These are phyloP conservation scores for Acer yangbiense DNA, from an alignment of 345 rosid genomes.

Conservation along the genomic window DNA sequence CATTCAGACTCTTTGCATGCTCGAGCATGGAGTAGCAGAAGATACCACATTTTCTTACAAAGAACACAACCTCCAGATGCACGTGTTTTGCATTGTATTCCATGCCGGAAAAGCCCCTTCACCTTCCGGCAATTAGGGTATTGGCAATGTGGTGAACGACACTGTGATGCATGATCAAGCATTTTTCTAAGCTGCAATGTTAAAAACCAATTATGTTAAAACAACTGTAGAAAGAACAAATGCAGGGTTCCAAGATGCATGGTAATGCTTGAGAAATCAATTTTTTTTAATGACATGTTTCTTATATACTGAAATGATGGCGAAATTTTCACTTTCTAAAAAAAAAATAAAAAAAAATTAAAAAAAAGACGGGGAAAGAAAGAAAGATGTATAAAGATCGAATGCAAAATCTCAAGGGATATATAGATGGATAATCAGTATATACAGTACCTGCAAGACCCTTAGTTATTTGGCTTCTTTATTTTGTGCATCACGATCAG, in stretches of 20 bases:
- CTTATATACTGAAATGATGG: not conserved
- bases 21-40: slow-evolving; percentile 94
- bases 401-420: not conserved
- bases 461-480: slow-evolving; percentile 93
- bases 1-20: slow-evolving; percentile 98
- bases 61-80: slow-evolving; percentile 93
- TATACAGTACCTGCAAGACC: slow-evolving; percentile 67
- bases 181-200: slow-evolving; percentile 89
- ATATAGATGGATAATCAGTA: not conserved
- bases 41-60: slow-evolving; percentile 99
- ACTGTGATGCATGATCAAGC: slow-evolving; percentile 98
- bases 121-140: slow-evolving; percentile 98
- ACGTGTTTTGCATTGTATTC: slow-evolving; percentile 82
- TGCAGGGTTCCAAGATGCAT: no score
- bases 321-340: no score
- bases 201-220: slow-evolving; percentile 18
- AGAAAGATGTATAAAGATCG: not conserved
- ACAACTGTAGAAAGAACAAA: not conserved
- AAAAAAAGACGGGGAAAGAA: not conserved
- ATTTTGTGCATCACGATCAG: slow-evolving; percentile 96
- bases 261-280: not conserved
- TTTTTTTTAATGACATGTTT: not conserved
- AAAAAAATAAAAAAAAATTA: no score
- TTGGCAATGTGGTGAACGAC: slow-evolving; percentile 80
- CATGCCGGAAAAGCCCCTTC: slow-evolving; percentile 96